Evolutionary conservation across 139 green algal genomes (phyloP), one percentile per base, ranked within the genome.

Genomic region (Coccomyxa sp.): DNA sequence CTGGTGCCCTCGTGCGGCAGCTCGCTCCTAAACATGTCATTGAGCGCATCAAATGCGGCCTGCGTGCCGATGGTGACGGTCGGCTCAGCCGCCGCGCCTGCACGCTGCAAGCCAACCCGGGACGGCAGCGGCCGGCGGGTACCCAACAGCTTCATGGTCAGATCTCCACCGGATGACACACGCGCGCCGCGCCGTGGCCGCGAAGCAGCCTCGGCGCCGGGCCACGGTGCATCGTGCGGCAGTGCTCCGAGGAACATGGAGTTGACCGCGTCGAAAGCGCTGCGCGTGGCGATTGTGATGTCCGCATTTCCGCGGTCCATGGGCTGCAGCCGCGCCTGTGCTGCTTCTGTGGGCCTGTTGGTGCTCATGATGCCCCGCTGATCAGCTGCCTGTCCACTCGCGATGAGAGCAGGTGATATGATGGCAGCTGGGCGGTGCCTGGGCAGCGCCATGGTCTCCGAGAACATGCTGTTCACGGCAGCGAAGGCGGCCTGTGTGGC

Each of bases 51-150:
- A 58, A 93, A 93, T 0, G 92, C 92, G 18, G 81, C 88, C 17
- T 83, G 77, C 0, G 91, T 95, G 76, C 84, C 85, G 17, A 94
- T 86, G 28, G 92, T 95, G 38, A 95, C 84, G 11, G 90, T 94
- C 17, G 90, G 92, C 32, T 95, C 90, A 10, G 32, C 23, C 18
- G 58, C 57, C 59, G 80, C 45, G 71, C 23, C 71, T 17, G 45
- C 27, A 21, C 81, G 58, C 23, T 60, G 45, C 38, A 51, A 51
- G 38, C 38, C 38, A 51, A 51, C 38, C 38, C 38, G 38, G 38
- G 38, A 51, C 38, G 71, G 77, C 32, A 66, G 25, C 67, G 63
- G 63, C 63, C 4, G 63, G 18, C 1, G 63, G 4, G 1, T 71
- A 21, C 63, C 63, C 63, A 16, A 14, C 79, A 59, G 83, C 51